A percentile compares a stretch with the other conserved stretches of the same genome.
Evolutionary conservation across 2,329 filamentous ascomycete species (phyloP).

Genomic region (Aureobasidium sp.): DNA sequence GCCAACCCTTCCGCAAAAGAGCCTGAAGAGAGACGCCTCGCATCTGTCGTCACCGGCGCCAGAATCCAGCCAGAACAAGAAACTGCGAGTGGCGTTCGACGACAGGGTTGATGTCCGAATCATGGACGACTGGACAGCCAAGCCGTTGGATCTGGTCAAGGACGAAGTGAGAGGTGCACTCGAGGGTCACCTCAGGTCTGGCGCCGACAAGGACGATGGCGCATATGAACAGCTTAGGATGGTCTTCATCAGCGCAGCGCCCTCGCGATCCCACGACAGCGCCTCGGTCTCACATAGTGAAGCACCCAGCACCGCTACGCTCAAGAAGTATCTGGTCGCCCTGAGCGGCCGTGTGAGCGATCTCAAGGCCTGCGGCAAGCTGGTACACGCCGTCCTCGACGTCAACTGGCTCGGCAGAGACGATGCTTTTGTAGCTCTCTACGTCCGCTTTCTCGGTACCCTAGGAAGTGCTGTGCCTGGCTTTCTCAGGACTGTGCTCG

Average conservation of each 20-base stretch:
- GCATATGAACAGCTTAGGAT: constrained; percentile 51
- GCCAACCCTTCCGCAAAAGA: constrained; percentile 27
- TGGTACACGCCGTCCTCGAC: constrained; percentile 52
- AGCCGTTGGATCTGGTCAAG: constrained; percentile 50
- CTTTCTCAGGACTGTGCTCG: constrained; percentile 66
- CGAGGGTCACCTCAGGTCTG: constrained; percentile 25
- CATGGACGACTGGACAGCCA: constrained; percentile 42
- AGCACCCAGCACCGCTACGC: constrained; percentile 44
- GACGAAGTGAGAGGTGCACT: constrained; percentile 54
- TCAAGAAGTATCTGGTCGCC: constrained; percentile 55
- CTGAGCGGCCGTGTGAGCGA: constrained; percentile 50
- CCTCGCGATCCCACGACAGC: constrained; percentile 25
- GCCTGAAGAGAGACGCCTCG: constrained; percentile 32
- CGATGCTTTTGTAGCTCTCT: constrained; percentile 51
- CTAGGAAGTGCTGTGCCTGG: constrained; percentile 77
- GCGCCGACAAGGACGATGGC: constrained; percentile 46
- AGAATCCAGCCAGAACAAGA: constrained; percentile 34
- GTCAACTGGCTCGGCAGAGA: constrained; percentile 58
- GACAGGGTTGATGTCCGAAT: constrained; percentile 41
- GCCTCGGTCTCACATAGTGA: constrained; percentile 26
- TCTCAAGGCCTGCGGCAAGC: constrained; percentile 49
- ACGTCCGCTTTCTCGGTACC: constrained; percentile 50
- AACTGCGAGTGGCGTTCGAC: constrained; percentile 43
- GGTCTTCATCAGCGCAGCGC: constrained; percentile 44
- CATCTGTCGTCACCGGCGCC: constrained; percentile 30